These are phyloP conservation scores for Daldinia caldariorum DNA, from an alignment of 495 filamentous ascomycete species.

Conservation along the genomic window DNA sequence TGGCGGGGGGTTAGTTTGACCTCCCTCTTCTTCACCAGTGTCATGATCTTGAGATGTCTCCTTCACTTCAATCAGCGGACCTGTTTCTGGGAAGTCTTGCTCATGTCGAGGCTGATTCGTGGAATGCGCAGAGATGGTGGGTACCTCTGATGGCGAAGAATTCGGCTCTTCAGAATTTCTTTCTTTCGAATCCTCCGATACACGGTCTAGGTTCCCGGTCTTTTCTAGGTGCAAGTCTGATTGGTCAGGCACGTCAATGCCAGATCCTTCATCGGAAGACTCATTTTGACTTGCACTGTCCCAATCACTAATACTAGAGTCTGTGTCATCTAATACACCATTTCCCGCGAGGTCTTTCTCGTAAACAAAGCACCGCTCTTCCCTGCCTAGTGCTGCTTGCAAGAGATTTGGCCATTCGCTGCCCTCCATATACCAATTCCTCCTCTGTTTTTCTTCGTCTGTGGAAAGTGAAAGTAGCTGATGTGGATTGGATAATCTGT, in stretches of 20 bases:
- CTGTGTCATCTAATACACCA: too few species aligned
- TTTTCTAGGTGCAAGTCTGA: background rate
- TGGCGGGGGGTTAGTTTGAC: background rate
- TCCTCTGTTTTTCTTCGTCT: conserved; percentile 11
- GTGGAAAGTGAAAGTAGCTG: conserved; percentile 3
- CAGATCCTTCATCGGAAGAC: background rate
- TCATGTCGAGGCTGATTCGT: background rate
- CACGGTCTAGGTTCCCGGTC: background rate
- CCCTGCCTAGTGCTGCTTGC: conserved; percentile 16
- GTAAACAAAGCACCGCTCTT: conserved; percentile 7
- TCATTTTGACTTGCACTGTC: background rate
- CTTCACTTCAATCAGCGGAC: background rate
- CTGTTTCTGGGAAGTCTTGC: background rate
- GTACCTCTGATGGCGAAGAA: background rate
- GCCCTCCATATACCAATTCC: background rate
- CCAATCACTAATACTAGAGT: background rate
- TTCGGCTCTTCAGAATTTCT: background rate
- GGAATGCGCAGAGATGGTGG: background rate
- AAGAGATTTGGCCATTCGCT: conserved; percentile 4
- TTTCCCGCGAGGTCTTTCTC: too few species aligned
- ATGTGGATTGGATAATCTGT: background rate
- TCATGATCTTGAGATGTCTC: background rate
- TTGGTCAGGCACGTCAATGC: background rate
- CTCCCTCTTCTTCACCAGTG: background rate
- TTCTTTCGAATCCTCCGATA: background rate